phyloP scores from a whole-genome alignment of 768 basidiomycete species.

The Lyophyllum shimeji region DNA sequence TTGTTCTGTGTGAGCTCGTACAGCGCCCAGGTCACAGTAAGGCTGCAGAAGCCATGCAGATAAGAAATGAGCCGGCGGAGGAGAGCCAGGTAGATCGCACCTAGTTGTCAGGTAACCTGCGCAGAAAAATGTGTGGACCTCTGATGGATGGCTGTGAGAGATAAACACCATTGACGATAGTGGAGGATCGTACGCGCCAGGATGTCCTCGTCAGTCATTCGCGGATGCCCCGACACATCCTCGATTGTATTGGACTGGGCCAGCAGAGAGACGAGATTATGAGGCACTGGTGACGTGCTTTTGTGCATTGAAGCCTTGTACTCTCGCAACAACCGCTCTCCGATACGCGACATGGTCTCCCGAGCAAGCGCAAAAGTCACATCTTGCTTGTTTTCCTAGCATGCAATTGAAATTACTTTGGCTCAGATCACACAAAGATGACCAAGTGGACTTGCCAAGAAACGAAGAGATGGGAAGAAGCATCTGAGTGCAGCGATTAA shows the following conservation, averaged over 20 bases:
- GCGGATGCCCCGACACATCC: slow-evolving; percentile 26
- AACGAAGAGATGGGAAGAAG: too few species aligned
- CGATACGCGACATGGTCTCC: slow-evolving; percentile 38
- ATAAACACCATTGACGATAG: not conserved
- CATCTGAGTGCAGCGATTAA: too few species aligned
- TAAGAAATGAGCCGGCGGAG: not conserved
- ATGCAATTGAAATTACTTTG: too few species aligned
- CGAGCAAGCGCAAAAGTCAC: slow-evolving; percentile 24
- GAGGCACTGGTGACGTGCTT: slow-evolving; percentile 22
- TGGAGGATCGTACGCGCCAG: slow-evolving; percentile 9
- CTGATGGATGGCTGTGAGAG: slow-evolving; percentile 19
- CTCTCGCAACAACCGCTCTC: slow-evolving; percentile 37
- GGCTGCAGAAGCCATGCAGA: slow-evolving; percentile 23
- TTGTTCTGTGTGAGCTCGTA: slow-evolving; percentile 51
- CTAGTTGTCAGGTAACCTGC: slow-evolving; percentile 51
- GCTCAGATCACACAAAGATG: too few species aligned
- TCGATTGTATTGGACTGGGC: slow-evolving; percentile 55
- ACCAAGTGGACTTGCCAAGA: too few species aligned
- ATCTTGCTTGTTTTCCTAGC: too few species aligned
- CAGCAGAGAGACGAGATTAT: slow-evolving; percentile 48
- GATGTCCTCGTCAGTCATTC: slow-evolving; percentile 19
- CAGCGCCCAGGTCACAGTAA: slow-evolving; percentile 57
- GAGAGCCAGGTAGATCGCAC: slow-evolving; percentile 15
- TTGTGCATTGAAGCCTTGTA: slow-evolving; percentile 36
- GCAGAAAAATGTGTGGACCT: slow-evolving; percentile 48